Evolutionary conservation across 2,329 filamentous ascomycete species (phyloP), one percentile per base, ranked within the genome.

Genomic region (Aspergillus chevalieri): DNA sequence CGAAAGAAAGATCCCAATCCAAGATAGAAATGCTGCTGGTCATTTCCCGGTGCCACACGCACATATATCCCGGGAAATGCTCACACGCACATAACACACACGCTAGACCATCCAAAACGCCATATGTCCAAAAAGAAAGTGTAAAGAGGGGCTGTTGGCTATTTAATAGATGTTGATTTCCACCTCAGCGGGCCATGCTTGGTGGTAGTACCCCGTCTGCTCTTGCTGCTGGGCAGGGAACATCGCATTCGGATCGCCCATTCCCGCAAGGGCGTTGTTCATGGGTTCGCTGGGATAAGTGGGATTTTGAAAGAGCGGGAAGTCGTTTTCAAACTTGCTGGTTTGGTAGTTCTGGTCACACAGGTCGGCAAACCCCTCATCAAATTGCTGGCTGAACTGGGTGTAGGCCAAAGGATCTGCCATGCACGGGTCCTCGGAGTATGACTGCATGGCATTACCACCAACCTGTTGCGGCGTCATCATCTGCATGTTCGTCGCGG

Each of bases 221-320:
- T 36, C 14, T 36, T 36, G 34, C 6, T 12, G 8, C 34, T 36
- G 14, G 14, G 8, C n/a, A 19, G 39, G n/a, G 14, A 43, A 43
- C 34, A 36, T 36, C 6, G 34, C 34, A 44, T 53, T 43, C 21
- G 53, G 21, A 9, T 19, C 10, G 41, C 12, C 34, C 17, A 22
- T 9, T 9, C 10, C 33, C 19, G 30, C 43, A 14, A 47, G 49
- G 21, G 42, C 9, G 17, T 41, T 42, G 17, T 43, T 42, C 49
- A 52, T 47, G 43, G 38, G 48, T 34, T 3, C 41, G 2, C 15
- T n/a, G 34, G 14, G 14, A 14, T n/a, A 17, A 6, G 34, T 36
- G 34, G 34, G n/a, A n/a, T 51, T 53, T 12, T 59, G 57, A 38
- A 57, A 65, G 21, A 66, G 55, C 4, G 63, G 63, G 34, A 66